Evolutionary conservation across 2,329 filamentous ascomycete genomes (phyloP).

Genomic region (Cephalotrichum gorgonifer): DNA sequence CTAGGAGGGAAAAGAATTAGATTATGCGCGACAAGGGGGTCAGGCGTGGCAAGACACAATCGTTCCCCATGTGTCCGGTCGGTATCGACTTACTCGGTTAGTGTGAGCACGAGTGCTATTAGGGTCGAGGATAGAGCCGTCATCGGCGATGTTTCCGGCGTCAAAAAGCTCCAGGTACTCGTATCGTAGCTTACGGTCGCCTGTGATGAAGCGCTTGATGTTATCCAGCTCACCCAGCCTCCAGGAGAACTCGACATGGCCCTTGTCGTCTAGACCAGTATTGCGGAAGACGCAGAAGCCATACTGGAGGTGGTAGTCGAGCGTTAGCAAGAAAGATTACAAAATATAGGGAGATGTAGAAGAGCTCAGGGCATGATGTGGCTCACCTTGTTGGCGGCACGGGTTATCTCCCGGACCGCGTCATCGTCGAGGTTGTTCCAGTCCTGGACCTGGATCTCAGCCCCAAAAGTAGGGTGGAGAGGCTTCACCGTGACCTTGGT

Average conservation of each 20-base stretch:
- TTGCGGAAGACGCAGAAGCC: conserved; percentile 40
- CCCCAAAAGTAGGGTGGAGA: conserved; percentile 7
- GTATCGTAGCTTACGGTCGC: conserved; percentile 35
- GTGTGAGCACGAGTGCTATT: conserved; percentile 27
- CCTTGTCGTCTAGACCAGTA: conserved; percentile 36
- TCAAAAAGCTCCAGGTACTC: conserved; percentile 43
- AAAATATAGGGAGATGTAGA: background rate
- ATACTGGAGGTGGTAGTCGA: conserved; percentile 24
- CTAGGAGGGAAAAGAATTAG: conserved; percentile 5
- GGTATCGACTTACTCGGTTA: conserved; percentile 21
- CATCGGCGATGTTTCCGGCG: conserved; percentile 41
- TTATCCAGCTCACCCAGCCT: conserved; percentile 46
- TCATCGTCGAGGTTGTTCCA: conserved; percentile 6
- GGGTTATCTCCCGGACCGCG: conserved; percentile 4
- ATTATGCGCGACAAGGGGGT: background rate
- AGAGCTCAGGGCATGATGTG: background rate
- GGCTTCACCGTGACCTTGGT: conserved; percentile 5
- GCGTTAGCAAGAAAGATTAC: background rate
- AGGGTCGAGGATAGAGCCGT: conserved; percentile 30
- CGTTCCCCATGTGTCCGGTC: background rate
- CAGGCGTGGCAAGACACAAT: background rate
- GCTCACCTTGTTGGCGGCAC: conserved; percentile 4
- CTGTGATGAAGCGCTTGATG: conserved; percentile 34
- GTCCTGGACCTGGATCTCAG: conserved; percentile 5
- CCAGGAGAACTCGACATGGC: conserved; percentile 38